Percentiles rank a stretch among this genome's conserved stretches.
phyloP scores from a whole-genome alignment of 2,329 filamentous ascomycete species.

The Alternaria metachromatica region DNA sequence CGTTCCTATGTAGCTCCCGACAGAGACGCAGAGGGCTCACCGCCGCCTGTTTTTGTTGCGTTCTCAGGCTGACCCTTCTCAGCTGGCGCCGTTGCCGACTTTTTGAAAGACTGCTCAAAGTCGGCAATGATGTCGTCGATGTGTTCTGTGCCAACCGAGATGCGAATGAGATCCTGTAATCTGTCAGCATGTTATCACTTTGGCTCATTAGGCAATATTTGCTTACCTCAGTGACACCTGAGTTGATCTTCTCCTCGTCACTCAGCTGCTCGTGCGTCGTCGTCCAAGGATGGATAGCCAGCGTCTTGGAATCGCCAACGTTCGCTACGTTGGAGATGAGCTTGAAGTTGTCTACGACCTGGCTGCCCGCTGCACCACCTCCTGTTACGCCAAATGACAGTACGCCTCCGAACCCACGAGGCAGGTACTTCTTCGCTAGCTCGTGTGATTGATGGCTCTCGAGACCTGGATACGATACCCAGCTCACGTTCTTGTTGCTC shows the following conservation, averaged over 20 bases:
- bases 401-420: constrained; percentile 85
- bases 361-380: constrained; percentile 78
- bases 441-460: constrained; percentile 81
- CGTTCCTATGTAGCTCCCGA: constrained; percentile 35
- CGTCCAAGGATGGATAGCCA: constrained; percentile 94
- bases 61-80: constrained; percentile 43
- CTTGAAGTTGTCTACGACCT: constrained; percentile 93
- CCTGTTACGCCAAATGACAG: constrained; percentile 94
- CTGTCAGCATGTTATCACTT: not conserved
- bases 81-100: constrained; percentile 55
- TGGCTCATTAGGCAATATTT: not conserved
- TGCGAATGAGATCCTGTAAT: constrained; percentile 81
- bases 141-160: constrained; percentile 94
- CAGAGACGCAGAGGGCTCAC: constrained; percentile 34
- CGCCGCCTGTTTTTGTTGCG: constrained; percentile 39
- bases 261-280: constrained; percentile 93
- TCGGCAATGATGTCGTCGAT: constrained; percentile 97
- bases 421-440: constrained; percentile 85
- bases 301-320: constrained; percentile 92
- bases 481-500: constrained; percentile 81
- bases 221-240: constrained; percentile 78
- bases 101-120: constrained; percentile 87
- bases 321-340: constrained; percentile 96
- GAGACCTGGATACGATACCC: constrained; percentile 93
- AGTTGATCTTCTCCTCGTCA: constrained; percentile 78